Evolutionary conservation across 495 filamentous ascomycete genomes (phyloP).

Genomic region (Neurospora africana): DNA sequence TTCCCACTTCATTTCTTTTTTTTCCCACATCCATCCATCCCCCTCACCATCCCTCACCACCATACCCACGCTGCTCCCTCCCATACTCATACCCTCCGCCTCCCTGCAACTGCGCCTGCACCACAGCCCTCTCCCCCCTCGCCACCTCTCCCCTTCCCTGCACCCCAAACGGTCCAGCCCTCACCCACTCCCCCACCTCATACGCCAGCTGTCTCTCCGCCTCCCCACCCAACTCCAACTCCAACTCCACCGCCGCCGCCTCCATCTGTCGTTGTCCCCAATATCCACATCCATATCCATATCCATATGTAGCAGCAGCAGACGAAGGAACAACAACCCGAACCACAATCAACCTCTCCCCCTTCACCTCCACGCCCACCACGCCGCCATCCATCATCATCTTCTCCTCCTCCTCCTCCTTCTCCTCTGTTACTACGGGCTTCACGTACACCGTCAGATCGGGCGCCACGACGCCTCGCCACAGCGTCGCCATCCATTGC

Average conservation of each 20-base stretch:
- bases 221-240: constrained; percentile 53
- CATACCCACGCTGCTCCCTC: not conserved
- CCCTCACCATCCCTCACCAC: not conserved
- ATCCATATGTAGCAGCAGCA: too few species aligned
- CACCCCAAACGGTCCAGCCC: constrained; percentile 26
- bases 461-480: constrained; percentile 76
- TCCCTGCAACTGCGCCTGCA: not conserved
- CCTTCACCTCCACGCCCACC: constrained; percentile 43
- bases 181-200: constrained; percentile 75
- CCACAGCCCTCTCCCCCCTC: not conserved
- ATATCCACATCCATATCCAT: too few species aligned
- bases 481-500: constrained; percentile 96
- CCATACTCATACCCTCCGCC: not conserved
- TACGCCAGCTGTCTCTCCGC: constrained; percentile 63
- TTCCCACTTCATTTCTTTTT: not conserved
- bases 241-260: too few species aligned
- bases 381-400: too few species aligned
- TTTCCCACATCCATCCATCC: not conserved
- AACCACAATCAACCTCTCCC: constrained; percentile 28
- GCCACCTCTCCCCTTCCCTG: constrained; percentile 4
- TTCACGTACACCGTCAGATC: constrained; percentile 74
- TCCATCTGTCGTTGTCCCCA: too few species aligned
- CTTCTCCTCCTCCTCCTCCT: constrained; percentile 1
- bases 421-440: constrained; percentile 9
- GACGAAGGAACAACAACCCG: constrained; percentile 13